These are phyloP conservation scores for Populus alba DNA, from an alignment of 345 rosid genomes.

Conservation along the genomic window DNA sequence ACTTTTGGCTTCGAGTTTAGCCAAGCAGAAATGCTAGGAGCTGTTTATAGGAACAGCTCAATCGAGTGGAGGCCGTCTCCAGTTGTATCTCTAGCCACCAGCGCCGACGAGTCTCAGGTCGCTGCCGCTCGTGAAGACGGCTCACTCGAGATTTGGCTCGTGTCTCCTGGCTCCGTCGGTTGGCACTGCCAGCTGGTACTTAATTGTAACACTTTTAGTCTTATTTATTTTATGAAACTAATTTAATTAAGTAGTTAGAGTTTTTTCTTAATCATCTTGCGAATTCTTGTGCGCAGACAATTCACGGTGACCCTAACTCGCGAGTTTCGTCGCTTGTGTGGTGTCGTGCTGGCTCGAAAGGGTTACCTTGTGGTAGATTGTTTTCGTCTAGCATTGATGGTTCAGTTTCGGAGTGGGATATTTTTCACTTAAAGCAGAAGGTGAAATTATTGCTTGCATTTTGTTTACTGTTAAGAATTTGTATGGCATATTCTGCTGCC, in stretches of 20 bases:
- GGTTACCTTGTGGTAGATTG: slow-evolving; percentile 64
- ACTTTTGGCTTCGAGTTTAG: neutral
- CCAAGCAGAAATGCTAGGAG: slow-evolving; percentile 43
- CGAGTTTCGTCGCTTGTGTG: slow-evolving; percentile 85
- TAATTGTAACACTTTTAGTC: neutral
- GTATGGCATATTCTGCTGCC: neutral
- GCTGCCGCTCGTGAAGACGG: slow-evolving; percentile 94
- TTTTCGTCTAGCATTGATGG: slow-evolving; percentile 86
- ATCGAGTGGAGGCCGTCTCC: slow-evolving; percentile 90
- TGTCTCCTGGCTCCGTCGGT: slow-evolving; percentile 86
- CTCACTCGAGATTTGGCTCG: slow-evolving; percentile 96
- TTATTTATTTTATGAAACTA: neutral
- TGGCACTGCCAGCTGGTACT: slow-evolving; percentile 98
- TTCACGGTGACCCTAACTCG: slow-evolving; percentile 72
- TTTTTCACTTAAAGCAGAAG: slow-evolving; percentile 81
- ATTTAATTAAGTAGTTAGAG: neutral
- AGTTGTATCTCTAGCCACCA: slow-evolving; percentile 78
- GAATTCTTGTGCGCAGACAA: slow-evolving; percentile 42
- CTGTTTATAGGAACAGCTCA: slow-evolving; percentile 57
- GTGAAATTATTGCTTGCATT: slow-evolving; percentile 29
- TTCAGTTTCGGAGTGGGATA: slow-evolving; percentile 82
- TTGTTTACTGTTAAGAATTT: neutral
- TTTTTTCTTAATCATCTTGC: neutral
- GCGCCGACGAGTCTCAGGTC: slow-evolving; percentile 66
- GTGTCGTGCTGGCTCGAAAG: slow-evolving; percentile 54